Percentiles rank a stretch among this genome's conserved stretches.
phyloP scores from a whole-genome alignment of 352 stramenopile genomes.

The Stramenopiles sp. region DNA sequence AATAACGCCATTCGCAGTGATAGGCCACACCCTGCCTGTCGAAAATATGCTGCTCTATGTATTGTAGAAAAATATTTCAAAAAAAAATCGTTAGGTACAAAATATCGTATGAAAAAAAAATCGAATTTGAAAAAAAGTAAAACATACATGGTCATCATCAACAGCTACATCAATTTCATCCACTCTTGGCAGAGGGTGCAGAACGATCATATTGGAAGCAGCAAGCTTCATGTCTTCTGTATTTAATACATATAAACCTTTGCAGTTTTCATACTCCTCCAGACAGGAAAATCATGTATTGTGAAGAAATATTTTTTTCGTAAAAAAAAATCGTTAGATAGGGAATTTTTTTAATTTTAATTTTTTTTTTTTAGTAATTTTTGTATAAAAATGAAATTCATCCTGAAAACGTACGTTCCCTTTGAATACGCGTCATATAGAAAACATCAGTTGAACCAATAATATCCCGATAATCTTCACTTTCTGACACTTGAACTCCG shows the following conservation, averaged over 20 bases:
- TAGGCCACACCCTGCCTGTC: slow-evolving; percentile 68
- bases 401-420: too few relatives aligned
- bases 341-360: too few relatives aligned
- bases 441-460: slow-evolving; percentile 67
- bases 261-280: slow-evolving; percentile 69
- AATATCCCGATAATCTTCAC: slow-evolving; percentile 52
- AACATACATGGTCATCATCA: too few relatives aligned
- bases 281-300: slow-evolving; percentile 66
- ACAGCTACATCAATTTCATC: slow-evolving; percentile 82
- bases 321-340: too few relatives aligned
- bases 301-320: too few relatives aligned
- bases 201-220: slow-evolving; percentile 63
- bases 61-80: too few relatives aligned
- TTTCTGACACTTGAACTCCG: too few relatives aligned
- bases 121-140: too few relatives aligned
- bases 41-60: slow-evolving; percentile 25
- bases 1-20: slow-evolving; percentile 92
- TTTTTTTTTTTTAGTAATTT: too few relatives aligned
- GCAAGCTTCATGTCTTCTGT: slow-evolving; percentile 25
- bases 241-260: slow-evolving; percentile 40
- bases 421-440: slow-evolving; percentile 91
- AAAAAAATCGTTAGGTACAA: too few relatives aligned
- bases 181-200: slow-evolving; percentile 88
- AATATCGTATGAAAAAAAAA: too few relatives aligned
- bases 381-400: too few relatives aligned